phyloP scores from a whole-genome alignment of 768 basidiomycete species.

The Heimioporus sp. region DNA sequence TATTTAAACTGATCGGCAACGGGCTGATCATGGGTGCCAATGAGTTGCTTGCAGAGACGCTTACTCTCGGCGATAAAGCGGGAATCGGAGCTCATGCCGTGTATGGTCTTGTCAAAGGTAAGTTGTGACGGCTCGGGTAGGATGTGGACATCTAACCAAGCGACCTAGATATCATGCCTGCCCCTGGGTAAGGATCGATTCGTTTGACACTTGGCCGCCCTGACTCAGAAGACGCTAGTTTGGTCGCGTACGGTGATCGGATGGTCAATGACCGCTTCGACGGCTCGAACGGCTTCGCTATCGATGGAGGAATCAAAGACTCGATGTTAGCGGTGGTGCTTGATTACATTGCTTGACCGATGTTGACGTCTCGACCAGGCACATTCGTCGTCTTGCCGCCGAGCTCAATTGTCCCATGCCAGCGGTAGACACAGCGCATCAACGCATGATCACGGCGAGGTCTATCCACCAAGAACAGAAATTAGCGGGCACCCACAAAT shows the following conservation, averaged over 20 bases:
- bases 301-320: constrained; percentile 89
- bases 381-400: constrained; percentile 67
- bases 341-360: not conserved
- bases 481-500: constrained; percentile 44
- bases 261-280: constrained; percentile 77
- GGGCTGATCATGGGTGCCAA: constrained; percentile 73
- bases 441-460: constrained; percentile 76
- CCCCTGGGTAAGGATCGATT: constrained; percentile 45
- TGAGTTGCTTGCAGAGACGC: constrained; percentile 79
- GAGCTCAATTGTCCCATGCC: constrained; percentile 72
- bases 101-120: constrained; percentile 57
- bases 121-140: not conserved
- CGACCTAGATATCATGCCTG: constrained; percentile 61
- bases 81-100: constrained; percentile 70
- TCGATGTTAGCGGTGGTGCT: constrained; percentile 45
- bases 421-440: constrained; percentile 65
- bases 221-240: constrained; percentile 31
- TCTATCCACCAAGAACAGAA: constrained; percentile 57
- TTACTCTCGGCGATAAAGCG: constrained; percentile 81
- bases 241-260: constrained; percentile 58
- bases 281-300: constrained; percentile 68
- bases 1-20: constrained; percentile 79
- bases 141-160: constrained; percentile 12
- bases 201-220: not conserved
- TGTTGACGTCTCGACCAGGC: constrained; percentile 34